Conservation (phyloP, 306 rosid species). For the Sophora flavescens region DNA sequence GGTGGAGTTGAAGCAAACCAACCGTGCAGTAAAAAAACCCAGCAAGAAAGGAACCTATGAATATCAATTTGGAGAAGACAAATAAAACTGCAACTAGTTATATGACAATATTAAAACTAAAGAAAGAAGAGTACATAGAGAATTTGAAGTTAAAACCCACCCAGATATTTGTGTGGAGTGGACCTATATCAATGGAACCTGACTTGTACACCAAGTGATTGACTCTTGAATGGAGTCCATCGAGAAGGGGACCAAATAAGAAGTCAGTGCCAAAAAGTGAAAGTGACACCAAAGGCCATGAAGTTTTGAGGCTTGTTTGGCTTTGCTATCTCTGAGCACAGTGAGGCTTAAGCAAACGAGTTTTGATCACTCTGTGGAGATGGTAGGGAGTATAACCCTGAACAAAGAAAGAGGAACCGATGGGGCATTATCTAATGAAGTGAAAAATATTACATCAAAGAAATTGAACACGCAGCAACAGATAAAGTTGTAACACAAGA, state of each 20-base stretch:
- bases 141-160: conserved; percentile 42
- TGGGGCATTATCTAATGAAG: too few species aligned
- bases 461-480: too few species aligned
- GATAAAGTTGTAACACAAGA: too few species aligned
- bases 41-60: conserved; percentile 79
- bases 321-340: conserved; percentile 52
- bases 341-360: conserved; percentile 38
- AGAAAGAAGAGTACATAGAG: neutral
- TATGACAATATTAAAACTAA: neutral
- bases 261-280: conserved; percentile 76
- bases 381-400: conserved; percentile 26
- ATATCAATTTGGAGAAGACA: conserved; percentile 6
- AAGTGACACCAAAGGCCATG: conserved; percentile 65
- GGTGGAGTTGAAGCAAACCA: conserved; percentile 76
- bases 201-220: conserved; percentile 70
- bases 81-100: neutral
- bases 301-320: conserved; percentile 43
- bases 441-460: too few species aligned
- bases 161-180: conserved; percentile 72
- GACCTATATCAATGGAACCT: conserved; percentile 63
- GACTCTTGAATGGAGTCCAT: conserved; percentile 87
- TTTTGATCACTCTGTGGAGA: conserved; percentile 29
- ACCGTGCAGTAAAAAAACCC: conserved; percentile 79
- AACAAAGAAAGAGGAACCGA: conserved; percentile 46
- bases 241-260: conserved; percentile 78